These are phyloP conservation scores for Brasilioporus rufonigricans DNA, from an alignment of 768 basidiomycete genomes.

Conservation along the genomic window DNA sequence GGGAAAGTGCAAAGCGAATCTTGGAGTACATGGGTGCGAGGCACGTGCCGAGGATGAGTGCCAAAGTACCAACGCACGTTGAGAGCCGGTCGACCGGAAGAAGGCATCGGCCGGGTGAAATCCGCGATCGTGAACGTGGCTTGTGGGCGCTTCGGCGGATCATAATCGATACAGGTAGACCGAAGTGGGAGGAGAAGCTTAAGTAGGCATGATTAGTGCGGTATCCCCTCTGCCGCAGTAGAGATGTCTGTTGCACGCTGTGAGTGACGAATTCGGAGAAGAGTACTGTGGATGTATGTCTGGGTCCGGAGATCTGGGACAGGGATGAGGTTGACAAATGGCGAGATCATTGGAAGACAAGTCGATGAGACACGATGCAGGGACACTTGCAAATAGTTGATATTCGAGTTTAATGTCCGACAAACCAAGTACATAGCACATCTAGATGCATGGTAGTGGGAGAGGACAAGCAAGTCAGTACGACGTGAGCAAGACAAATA, in stretches of 20 bases:
- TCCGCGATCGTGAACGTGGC: slow-evolving; percentile 20
- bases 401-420: slow-evolving; percentile 25
- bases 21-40: slow-evolving; percentile 27
- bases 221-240: slow-evolving; percentile 23
- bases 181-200: slow-evolving; percentile 2
- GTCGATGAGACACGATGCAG: slow-evolving; percentile 10
- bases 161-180: slow-evolving; percentile 9
- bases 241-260: slow-evolving; percentile 1
- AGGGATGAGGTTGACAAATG: slow-evolving; percentile 11
- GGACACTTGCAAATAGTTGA: slow-evolving; percentile 1
- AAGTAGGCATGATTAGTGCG: slow-evolving; percentile 1
- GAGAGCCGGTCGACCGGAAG: slow-evolving; percentile 11
- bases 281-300: neutral
- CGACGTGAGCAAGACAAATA: neutral
- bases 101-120: slow-evolving; percentile 14
- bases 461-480: neutral
- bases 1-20: slow-evolving; percentile 25
- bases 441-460: neutral
- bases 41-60: slow-evolving; percentile 18
- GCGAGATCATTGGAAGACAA: slow-evolving; percentile 6
- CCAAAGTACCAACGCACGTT: slow-evolving; percentile 4
- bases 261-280: slow-evolving; percentile 16
- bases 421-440: neutral
- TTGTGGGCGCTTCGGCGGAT: slow-evolving; percentile 20
- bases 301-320: slow-evolving; percentile 16